Conservation (phyloP, 345 rosid species). For the Sonneratia alba region DNA sequence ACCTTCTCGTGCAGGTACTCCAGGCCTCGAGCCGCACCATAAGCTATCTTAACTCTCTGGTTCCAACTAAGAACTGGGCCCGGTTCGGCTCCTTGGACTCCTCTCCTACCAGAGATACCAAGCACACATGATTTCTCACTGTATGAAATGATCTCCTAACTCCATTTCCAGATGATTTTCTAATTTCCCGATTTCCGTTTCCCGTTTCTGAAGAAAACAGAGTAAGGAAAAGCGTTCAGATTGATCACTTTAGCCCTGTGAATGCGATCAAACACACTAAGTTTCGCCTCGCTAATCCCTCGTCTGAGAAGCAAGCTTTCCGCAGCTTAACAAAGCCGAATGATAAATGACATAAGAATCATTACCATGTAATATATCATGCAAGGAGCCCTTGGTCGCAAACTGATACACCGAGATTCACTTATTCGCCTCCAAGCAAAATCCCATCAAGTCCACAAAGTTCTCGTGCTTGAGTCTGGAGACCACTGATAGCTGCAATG, state of each 20-base stretch:
- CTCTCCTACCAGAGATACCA: slow-evolving; percentile 67
- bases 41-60: slow-evolving; percentile 84
- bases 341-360: background rate
- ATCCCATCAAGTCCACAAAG: slow-evolving; percentile 81
- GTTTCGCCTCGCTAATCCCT: too few relatives aligned
- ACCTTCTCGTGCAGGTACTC: slow-evolving; percentile 91
- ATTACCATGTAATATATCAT: slow-evolving; percentile 83
- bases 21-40: slow-evolving; percentile 86
- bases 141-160: too few relatives aligned
- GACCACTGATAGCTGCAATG: slow-evolving; percentile 60
- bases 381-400: slow-evolving; percentile 83
- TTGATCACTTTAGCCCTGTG: too few relatives aligned
- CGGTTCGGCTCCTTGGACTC: slow-evolving; percentile 90
- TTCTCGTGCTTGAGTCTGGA: slow-evolving; percentile 84
- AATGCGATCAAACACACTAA: too few relatives aligned
- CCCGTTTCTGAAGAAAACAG: too few relatives aligned
- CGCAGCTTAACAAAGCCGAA: background rate
- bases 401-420: slow-evolving; percentile 64
- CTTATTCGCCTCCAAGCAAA: slow-evolving; percentile 67
- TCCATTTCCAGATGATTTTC: too few relatives aligned
- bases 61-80: slow-evolving; percentile 86
- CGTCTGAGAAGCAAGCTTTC: background rate
- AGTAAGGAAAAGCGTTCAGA: too few relatives aligned
- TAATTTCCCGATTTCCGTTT: too few relatives aligned
- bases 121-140: too few relatives aligned